phyloP scores from a whole-genome alignment of 2,329 filamentous ascomycete species.

The Phoma herbarum region DNA sequence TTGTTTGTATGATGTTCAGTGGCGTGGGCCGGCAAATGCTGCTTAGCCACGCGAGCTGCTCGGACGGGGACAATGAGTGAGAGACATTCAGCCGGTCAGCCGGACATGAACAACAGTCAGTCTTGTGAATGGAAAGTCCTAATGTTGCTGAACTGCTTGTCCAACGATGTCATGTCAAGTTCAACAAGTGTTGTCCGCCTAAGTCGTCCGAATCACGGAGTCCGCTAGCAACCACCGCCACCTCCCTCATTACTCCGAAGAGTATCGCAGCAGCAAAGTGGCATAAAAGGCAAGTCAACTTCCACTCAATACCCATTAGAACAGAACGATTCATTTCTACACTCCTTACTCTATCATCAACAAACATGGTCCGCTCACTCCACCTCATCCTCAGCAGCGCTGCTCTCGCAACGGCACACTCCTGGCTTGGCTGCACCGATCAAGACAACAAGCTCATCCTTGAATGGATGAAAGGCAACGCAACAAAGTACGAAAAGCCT shows the following conservation, averaged over 20 bases:
- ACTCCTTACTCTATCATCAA: background rate
- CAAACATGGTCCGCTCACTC: slow-evolving; percentile 15
- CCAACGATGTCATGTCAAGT: background rate
- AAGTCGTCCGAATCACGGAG: background rate
- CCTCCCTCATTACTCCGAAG: no score
- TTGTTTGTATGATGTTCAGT: background rate
- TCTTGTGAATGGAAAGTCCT: background rate
- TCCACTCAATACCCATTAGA: background rate
- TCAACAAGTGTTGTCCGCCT: background rate
- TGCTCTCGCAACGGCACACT: slow-evolving; percentile 28
- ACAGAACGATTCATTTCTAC: background rate
- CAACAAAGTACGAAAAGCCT: slow-evolving; percentile 19
- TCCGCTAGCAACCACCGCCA: background rate
- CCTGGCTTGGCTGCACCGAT: slow-evolving; percentile 38
- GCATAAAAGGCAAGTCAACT: background rate
- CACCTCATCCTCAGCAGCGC: slow-evolving; percentile 8
- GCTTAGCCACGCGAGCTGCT: background rate
- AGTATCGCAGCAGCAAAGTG: background rate
- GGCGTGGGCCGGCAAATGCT: background rate
- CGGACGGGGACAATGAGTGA: background rate
- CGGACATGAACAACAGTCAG: background rate
- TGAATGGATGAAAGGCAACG: slow-evolving; percentile 32
- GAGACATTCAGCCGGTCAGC: background rate
- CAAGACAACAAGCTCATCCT: slow-evolving; percentile 37
- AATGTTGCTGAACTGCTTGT: background rate